Percentiles rank a stretch among this genome's conserved stretches.
phyloP scores from a whole-genome alignment of 192 early-diverging fungal genomes.

The Chytriomyces hyalinus region DNA sequence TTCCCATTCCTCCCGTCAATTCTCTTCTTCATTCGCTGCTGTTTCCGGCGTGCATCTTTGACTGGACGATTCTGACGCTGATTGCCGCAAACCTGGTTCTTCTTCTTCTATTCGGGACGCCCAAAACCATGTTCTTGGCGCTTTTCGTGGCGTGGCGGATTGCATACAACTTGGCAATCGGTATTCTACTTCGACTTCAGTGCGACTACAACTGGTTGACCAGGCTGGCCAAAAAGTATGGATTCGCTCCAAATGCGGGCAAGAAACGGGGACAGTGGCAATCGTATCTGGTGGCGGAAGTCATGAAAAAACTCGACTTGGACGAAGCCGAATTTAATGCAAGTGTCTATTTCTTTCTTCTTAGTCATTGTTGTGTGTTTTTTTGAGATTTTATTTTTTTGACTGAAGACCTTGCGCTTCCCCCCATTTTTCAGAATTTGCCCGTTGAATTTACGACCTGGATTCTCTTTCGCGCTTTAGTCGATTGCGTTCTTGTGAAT shows the following conservation, averaged over 20 bases:
- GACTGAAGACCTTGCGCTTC: slow-evolving; percentile 3
- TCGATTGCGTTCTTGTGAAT: slow-evolving; percentile 91
- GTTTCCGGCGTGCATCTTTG: slow-evolving; percentile 74
- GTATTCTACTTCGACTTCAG: slow-evolving; percentile 79
- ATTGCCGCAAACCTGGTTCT: slow-evolving; percentile 58
- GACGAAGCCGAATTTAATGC: slow-evolving; percentile 70
- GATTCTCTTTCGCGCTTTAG: slow-evolving; percentile 92
- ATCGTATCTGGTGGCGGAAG: slow-evolving; percentile 38
- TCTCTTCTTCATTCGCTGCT: slow-evolving; percentile 81
- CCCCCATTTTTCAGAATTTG: slow-evolving; percentile 50
- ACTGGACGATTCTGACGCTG: slow-evolving; percentile 69
- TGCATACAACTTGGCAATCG: slow-evolving; percentile 87
- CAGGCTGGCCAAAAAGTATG: slow-evolving; percentile 68
- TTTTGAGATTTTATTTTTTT: not conserved
- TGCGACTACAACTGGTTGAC: slow-evolving; percentile 77
- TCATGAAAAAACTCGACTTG: slow-evolving; percentile 45
- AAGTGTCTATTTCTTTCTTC: slow-evolving; percentile 28
- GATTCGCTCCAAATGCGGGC: slow-evolving; percentile 52
- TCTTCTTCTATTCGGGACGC: slow-evolving; percentile 64
- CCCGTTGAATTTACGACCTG: slow-evolving; percentile 97
- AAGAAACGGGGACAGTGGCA: slow-evolving; percentile 42
- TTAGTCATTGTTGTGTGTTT: not conserved
- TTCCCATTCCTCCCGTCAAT: slow-evolving; percentile 75
- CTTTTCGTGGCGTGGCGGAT: slow-evolving; percentile 87
- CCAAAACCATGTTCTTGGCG: slow-evolving; percentile 64